phyloP scores from a whole-genome alignment of 2,329 filamentous ascomycete genomes.

The Colletotrichum truncatum region DNA sequence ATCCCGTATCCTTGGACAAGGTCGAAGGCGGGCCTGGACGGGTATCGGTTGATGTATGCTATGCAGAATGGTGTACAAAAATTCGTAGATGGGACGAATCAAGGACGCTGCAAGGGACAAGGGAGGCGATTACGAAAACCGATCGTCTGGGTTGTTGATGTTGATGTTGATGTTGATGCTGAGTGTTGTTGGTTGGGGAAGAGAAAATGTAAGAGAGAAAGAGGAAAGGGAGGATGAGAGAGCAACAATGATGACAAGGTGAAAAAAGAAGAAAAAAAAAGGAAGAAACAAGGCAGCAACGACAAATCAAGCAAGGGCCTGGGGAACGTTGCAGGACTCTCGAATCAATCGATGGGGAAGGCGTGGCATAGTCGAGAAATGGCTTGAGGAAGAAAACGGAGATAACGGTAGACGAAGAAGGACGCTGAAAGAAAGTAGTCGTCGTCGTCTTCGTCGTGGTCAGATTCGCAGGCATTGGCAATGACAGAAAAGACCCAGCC shows the following conservation, averaged over 20 bases:
- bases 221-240: not conserved
- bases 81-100: slow-evolving; percentile 12
- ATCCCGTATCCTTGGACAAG: slow-evolving; percentile 1
- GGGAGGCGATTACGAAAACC: not conserved
- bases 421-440: slow-evolving; percentile 11
- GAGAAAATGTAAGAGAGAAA: not conserved
- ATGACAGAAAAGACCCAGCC: not conserved
- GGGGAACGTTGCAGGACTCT: not conserved
- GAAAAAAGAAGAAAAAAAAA: not conserved
- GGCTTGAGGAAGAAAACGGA: not conserved
- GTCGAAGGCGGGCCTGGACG: not conserved
- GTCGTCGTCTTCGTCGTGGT: too few species aligned
- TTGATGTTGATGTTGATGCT: not conserved
- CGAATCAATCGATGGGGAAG: not conserved
- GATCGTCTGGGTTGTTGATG: slow-evolving; percentile 2
- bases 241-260: not conserved
- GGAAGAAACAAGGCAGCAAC: not conserved
- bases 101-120: not conserved
- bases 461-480: not conserved
- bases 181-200: not conserved
- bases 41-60: slow-evolving; percentile 7
- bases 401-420: not conserved
- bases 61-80: not conserved
- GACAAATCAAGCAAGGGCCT: not conserved
- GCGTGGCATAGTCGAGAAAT: not conserved